Conservation (phyloP, 164 flowering plant species). For the Magnolia kwangsiensis region DNA sequence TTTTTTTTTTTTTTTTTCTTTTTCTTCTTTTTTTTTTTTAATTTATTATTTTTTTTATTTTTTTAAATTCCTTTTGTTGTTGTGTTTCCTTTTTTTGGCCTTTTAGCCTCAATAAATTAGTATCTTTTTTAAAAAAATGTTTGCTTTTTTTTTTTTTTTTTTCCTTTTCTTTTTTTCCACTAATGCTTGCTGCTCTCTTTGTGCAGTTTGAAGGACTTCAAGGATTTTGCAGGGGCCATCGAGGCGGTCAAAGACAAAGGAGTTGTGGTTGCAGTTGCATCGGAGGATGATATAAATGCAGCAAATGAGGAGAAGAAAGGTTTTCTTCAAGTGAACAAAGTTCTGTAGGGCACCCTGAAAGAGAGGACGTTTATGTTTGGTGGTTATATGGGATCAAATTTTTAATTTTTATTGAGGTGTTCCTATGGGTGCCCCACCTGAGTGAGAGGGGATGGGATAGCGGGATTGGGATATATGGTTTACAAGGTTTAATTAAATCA, state of each 20-base stretch:
- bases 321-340: constrained; percentile 74
- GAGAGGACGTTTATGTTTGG: neutral
- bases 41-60: no score
- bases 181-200: constrained; percentile 1
- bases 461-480: neutral
- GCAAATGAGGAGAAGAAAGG: constrained; percentile 58
- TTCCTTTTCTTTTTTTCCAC: neutral
- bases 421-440: neutral
- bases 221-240: constrained; percentile 66
- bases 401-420: neutral
- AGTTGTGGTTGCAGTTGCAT: constrained; percentile 85
- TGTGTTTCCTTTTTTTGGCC: neutral
- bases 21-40: no score
- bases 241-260: constrained; percentile 79
- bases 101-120: neutral
- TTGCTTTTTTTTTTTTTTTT: no score
- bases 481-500: neutral
- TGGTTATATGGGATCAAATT: neutral
- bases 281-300: constrained; percentile 75
- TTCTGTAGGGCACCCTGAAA: constrained; percentile 28
- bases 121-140: neutral
- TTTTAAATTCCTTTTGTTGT: neutral
- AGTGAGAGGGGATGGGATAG: neutral
- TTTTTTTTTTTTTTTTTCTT: no score
- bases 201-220: constrained; percentile 71